A percentile compares a stretch with the other conserved stretches of the same genome.
Conservation (phyloP, 2,329 filamentous ascomycete genomes). For the Paraphoma sp. region DNA sequence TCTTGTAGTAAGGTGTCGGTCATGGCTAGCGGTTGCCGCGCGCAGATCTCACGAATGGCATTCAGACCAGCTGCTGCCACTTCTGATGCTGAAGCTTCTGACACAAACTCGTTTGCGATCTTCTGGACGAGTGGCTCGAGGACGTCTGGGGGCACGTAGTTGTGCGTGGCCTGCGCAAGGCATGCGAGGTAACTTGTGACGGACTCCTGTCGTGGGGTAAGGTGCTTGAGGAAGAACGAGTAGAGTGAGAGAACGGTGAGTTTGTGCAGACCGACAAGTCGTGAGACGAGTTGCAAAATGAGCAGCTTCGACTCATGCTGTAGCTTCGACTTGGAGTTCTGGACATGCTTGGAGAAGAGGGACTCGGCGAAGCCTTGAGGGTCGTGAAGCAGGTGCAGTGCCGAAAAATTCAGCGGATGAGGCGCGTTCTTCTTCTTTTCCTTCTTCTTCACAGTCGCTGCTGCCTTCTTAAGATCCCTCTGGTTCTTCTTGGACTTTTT, state of each 20-base stretch:
- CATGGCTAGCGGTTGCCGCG: slow-evolving; percentile 93
- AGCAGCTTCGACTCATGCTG: slow-evolving; percentile 87
- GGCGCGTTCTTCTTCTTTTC: slow-evolving; percentile 89
- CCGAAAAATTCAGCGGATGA: slow-evolving; percentile 93
- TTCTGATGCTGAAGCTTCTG: slow-evolving; percentile 88
- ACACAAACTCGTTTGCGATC: slow-evolving; percentile 98
- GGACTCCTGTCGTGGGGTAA: slow-evolving; percentile 85
- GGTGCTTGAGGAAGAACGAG: slow-evolving; percentile 91
- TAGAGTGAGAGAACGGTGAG: slow-evolving; percentile 89
- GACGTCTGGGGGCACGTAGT: slow-evolving; percentile 88
- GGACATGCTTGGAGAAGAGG: slow-evolving; percentile 89
- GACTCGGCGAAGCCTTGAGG: slow-evolving; percentile 92
- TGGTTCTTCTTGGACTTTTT: slow-evolving; percentile 94
- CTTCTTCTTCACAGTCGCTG: slow-evolving; percentile 77
- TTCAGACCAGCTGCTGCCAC: slow-evolving; percentile 93
- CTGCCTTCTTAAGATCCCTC: slow-evolving; percentile 78
- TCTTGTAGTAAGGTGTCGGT: slow-evolving; percentile 94
- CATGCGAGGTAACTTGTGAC: slow-evolving; percentile 94
- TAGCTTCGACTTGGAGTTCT: slow-evolving; percentile 83
- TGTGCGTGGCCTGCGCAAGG: slow-evolving; percentile 89
- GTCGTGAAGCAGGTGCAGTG: slow-evolving; percentile 86
- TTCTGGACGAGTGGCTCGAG: slow-evolving; percentile 91
- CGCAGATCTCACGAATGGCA: slow-evolving; percentile 92
- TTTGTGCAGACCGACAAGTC: slow-evolving; percentile 91
- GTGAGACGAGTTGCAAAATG: slow-evolving; percentile 88